Evolutionary conservation across 2,329 filamentous ascomycete species (phyloP).

Genomic region (Pseudopithomyces chartarum): DNA sequence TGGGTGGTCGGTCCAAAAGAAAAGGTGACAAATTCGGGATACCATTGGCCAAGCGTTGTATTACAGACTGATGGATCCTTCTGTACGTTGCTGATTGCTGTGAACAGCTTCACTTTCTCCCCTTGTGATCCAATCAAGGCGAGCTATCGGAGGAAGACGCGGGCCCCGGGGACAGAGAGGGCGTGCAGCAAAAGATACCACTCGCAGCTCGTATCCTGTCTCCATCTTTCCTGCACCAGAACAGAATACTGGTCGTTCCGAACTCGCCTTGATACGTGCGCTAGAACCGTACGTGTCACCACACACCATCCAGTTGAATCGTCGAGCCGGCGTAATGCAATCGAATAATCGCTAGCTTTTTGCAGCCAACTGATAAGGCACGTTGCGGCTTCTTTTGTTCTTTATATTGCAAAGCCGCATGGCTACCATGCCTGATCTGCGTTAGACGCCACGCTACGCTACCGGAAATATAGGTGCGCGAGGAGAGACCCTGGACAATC

Average conservation of each 20-base stretch:
- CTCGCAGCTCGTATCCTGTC: neutral
- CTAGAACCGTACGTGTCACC: slow-evolving; percentile 24
- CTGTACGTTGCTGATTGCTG: neutral
- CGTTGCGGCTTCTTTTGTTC: slow-evolving; percentile 14
- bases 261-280: slow-evolving; percentile 10
- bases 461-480: neutral
- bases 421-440: slow-evolving; percentile 29
- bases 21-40: slow-evolving; percentile 1
- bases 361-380: slow-evolving; percentile 35
- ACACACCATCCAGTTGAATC: slow-evolving; percentile 7
- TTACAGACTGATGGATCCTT: neutral
- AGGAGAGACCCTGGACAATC: slow-evolving; percentile 1
- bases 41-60: neutral
- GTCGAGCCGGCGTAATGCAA: slow-evolving; percentile 18
- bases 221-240: neutral
- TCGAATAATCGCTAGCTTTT: slow-evolving; percentile 27
- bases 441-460: slow-evolving; percentile 16
- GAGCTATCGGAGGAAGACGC: slow-evolving; percentile 3
- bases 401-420: slow-evolving; percentile 33
- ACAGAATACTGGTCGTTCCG: neutral
- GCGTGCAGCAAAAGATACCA: neutral
- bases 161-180: neutral
- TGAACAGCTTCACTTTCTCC: neutral
- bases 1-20: neutral
- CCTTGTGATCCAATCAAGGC: neutral